phyloP scores from a whole-genome alignment of 495 filamentous ascomycete genomes.

The Hypoxylon crocopeplum region DNA sequence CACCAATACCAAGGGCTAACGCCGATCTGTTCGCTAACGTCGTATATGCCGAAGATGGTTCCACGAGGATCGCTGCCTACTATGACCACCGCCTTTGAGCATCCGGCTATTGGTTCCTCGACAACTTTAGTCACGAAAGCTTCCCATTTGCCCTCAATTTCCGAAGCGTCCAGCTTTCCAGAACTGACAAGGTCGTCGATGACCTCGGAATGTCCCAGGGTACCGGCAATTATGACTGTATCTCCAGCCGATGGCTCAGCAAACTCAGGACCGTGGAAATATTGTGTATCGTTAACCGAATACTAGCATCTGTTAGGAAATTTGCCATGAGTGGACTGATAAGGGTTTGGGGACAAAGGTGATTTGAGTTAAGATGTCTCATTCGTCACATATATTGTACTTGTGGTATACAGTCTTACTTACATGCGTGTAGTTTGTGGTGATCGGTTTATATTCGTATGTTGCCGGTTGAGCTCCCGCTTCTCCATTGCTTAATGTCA shows the following conservation, averaged over 20 bases:
- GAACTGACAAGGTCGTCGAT: conserved; percentile 62
- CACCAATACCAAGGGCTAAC: conserved; percentile 81
- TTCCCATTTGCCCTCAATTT: conserved; percentile 71
- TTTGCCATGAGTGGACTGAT: too few relatives aligned
- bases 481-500: conserved; percentile 60
- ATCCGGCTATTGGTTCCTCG: conserved; percentile 62
- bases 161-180: conserved; percentile 62
- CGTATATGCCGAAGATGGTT: conserved; percentile 76
- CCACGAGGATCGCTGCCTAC: conserved; percentile 73
- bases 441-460: conserved; percentile 53
- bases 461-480: conserved; percentile 41
- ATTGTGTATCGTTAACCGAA: conserved; percentile 47
- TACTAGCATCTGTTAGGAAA: conserved; percentile 44
- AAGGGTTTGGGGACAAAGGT: too few relatives aligned
- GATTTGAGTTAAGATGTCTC: too few relatives aligned
- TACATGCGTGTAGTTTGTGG: conserved; percentile 56
- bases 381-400: too few relatives aligned
- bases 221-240: conserved; percentile 72
- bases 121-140: conserved; percentile 68
- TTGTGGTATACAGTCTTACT: conserved; percentile 26
- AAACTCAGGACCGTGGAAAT: conserved; percentile 54
- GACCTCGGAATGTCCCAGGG: conserved; percentile 66
- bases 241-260: conserved; percentile 51
- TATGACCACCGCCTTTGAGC: conserved; percentile 68
- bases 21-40: conserved; percentile 77